Percentiles rank a stretch among this genome's conserved stretches.
Evolutionary conservation across 768 basidiomycete genomes (phyloP).

Genomic region (Naganishia vishniacii): DNA sequence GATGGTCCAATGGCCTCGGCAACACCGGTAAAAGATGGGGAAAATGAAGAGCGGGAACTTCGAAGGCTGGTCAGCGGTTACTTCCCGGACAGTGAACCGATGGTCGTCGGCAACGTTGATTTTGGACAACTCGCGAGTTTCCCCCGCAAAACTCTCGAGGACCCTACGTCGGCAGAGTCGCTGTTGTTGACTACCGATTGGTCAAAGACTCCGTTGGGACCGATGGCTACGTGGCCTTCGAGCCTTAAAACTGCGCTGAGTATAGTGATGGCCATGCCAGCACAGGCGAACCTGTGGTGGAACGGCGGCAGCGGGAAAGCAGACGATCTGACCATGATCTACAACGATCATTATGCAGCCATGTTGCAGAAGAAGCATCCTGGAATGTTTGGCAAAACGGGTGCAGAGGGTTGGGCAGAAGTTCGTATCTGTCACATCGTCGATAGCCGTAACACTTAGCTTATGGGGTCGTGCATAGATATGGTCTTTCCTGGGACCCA

Average conservation of each 20-base stretch:
- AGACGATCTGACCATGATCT: slow-evolving; percentile 40
- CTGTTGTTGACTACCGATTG: slow-evolving; percentile 41
- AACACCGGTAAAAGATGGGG: not conserved
- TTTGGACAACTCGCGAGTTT: slow-evolving; percentile 12
- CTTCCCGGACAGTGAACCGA: slow-evolving; percentile 18
- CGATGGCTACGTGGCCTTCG: slow-evolving; percentile 39
- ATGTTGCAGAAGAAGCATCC: slow-evolving; percentile 44
- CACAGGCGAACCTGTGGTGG: slow-evolving; percentile 45
- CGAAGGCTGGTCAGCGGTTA: slow-evolving; percentile 8
- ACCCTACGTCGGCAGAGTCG: slow-evolving; percentile 9
- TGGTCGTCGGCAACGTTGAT: slow-evolving; percentile 20
- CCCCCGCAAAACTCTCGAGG: slow-evolving; percentile 1
- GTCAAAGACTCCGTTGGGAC: slow-evolving; percentile 40
- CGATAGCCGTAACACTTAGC: too few species aligned
- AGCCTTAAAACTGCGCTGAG: slow-evolving; percentile 36
- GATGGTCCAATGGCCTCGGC: slow-evolving; percentile 2
- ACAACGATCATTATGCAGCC: slow-evolving; percentile 42
- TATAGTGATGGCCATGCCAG: slow-evolving; percentile 19
- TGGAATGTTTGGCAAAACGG: slow-evolving; percentile 42
- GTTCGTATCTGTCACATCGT: not conserved
- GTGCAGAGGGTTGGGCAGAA: slow-evolving; percentile 40
- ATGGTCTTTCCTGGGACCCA: slow-evolving; percentile 39
- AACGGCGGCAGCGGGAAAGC: slow-evolving; percentile 22
- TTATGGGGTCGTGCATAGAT: slow-evolving; percentile 27
- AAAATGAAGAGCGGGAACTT: not conserved